A percentile compares a stretch with the other conserved stretches of the same genome.
phyloP scores from a whole-genome alignment of 2,329 filamentous ascomycete genomes.

The Alternaria longipes region DNA sequence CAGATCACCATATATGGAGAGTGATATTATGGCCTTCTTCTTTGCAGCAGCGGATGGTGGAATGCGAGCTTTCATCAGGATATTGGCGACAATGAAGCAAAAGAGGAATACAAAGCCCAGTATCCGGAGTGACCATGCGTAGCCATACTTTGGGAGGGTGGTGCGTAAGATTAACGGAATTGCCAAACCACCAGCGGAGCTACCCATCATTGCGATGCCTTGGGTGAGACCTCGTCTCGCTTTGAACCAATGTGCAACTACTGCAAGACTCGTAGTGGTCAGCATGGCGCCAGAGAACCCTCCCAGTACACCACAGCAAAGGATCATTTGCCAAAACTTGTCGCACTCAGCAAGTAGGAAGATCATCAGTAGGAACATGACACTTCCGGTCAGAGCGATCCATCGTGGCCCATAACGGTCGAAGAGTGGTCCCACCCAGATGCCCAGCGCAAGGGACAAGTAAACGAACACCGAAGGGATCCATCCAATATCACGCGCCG shows the following conservation, averaged over 20 bases:
- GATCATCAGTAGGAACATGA: constrained; percentile 39
- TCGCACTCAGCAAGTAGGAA: constrained; percentile 46
- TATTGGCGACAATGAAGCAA: constrained; percentile 46
- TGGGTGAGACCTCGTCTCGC: constrained; percentile 48
- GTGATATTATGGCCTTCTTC: constrained; percentile 48
- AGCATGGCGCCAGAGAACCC: constrained; percentile 53
- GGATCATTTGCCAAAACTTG: constrained; percentile 55
- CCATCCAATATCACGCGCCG: constrained; percentile 76
- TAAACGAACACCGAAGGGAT: constrained; percentile 89
- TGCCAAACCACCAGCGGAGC: constrained; percentile 46
- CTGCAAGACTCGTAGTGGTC: constrained; percentile 48
- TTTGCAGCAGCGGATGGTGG: constrained; percentile 40
- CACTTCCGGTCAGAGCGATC: constrained; percentile 44
- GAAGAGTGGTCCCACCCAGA: constrained; percentile 84
- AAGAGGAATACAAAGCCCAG: constrained; percentile 49
- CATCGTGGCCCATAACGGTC: constrained; percentile 49
- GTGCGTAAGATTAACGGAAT: constrained; percentile 49
- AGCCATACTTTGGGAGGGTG: constrained; percentile 49
- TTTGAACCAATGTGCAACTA: constrained; percentile 54
- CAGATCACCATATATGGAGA: constrained; percentile 46
- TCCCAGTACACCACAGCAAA: constrained; percentile 52
- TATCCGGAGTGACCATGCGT: constrained; percentile 51
- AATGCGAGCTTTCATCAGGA: constrained; percentile 49
- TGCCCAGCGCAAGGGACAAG: constrained; percentile 80
- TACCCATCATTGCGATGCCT: constrained; percentile 52